These are phyloP conservation scores for Monosporascus sp. DNA, from an alignment of 2,329 filamentous ascomycete genomes.

Conservation along the genomic window DNA sequence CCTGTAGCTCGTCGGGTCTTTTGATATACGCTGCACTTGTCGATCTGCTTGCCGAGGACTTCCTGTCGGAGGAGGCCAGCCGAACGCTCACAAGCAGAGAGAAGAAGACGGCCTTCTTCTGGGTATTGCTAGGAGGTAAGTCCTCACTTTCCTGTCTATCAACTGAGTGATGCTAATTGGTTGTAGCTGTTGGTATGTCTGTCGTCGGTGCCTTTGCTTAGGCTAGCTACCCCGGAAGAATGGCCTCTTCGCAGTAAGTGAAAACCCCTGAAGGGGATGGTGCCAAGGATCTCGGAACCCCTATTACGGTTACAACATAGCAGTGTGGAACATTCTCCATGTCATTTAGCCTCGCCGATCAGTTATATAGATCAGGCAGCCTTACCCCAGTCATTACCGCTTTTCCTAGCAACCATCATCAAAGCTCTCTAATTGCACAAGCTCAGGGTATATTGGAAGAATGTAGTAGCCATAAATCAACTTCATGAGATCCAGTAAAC, in stretches of 20 bases:
- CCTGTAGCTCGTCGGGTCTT: slow-evolving; percentile 49
- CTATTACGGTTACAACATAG: no score
- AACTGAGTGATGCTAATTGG: slow-evolving; percentile 3
- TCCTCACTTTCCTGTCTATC: background rate
- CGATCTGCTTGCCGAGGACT: slow-evolving; percentile 59
- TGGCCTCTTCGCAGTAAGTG: background rate
- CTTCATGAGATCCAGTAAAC: background rate
- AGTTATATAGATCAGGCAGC: background rate
- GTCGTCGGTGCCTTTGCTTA: slow-evolving; percentile 42
- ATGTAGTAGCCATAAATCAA: background rate
- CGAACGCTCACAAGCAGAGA: slow-evolving; percentile 44
- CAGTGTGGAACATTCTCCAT: background rate
- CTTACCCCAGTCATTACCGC: background rate
- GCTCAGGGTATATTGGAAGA: background rate
- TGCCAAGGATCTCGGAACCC: background rate
- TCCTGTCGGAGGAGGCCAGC: slow-evolving; percentile 53
- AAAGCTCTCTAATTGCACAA: background rate
- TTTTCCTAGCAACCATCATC: background rate
- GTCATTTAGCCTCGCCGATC: background rate
- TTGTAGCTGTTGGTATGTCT: slow-evolving; percentile 38
- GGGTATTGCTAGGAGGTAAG: slow-evolving; percentile 46
- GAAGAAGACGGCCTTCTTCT: slow-evolving; percentile 48
- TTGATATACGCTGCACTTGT: slow-evolving; percentile 58
- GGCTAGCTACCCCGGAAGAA: background rate
- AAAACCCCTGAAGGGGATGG: background rate